Evolutionary conservation across 371 early-diverging fungal genomes (phyloP).

Genomic region (Encephalitozoon romaleae): DNA sequence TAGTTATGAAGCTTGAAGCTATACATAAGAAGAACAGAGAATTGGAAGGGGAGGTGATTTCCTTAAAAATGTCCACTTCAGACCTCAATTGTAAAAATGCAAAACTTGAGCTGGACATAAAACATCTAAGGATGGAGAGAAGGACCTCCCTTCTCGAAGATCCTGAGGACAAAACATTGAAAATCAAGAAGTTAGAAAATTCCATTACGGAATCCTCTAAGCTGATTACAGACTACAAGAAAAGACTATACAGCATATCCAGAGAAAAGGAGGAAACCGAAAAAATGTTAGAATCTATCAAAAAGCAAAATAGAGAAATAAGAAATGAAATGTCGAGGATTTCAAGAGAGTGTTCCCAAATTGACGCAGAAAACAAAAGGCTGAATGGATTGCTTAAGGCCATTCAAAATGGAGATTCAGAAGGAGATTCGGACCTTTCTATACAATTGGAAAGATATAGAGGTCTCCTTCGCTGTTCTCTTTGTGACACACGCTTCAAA

Average conservation of each 20-base stretch:
- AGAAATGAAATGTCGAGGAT: conserved; percentile 9
- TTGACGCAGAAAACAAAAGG: conserved; percentile 24
- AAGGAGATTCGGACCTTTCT: background rate
- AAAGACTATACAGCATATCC: conserved; percentile 22
- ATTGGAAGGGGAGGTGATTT: conserved; percentile 5
- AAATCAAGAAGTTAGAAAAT: conserved; percentile 34
- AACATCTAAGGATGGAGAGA: background rate
- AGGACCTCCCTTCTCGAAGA: background rate
- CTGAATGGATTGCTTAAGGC: background rate
- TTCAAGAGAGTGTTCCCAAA: background rate
- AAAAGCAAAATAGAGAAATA: background rate
- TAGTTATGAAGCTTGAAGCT: background rate
- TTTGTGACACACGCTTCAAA: conserved; percentile 57
- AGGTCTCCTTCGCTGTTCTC: conserved; percentile 49
- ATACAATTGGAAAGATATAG: conserved; percentile 35
- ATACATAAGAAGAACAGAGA: background rate
- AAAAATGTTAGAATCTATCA: conserved; percentile 32
- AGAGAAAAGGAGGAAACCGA: conserved; percentile 39
- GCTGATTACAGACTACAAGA: conserved; percentile 1
- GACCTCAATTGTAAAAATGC: conserved; percentile 29
- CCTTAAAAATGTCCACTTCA: conserved; percentile 17
- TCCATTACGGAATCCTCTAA: background rate
- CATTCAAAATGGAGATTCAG: background rate
- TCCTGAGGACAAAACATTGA: background rate
- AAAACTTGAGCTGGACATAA: background rate